Evolutionary conservation across 2,329 filamentous ascomycete species (phyloP), one percentile per base, ranked within the genome.

Genomic region (Aspergillus flavus): DNA sequence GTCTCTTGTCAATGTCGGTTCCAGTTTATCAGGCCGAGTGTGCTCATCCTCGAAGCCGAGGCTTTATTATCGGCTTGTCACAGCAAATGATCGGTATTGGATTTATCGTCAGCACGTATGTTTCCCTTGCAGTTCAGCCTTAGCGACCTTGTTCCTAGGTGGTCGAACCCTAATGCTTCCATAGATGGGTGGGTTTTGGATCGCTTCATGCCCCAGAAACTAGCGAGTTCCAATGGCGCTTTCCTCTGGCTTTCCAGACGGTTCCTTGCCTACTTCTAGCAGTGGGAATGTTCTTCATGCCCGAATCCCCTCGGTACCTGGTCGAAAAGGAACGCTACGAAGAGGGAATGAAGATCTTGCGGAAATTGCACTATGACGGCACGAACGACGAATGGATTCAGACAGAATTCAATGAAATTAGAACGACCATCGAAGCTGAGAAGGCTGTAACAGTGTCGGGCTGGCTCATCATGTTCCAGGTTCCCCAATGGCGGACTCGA

Each of bases 11-110:
- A 12, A 80, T 80, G 71, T 78, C 80, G 6, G 85, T 89, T 3
- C 88, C 87, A 3, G 83, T 87, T 39, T 90, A 90, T 71, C 87
- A 89, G 62, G 85, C 87, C 11, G 88, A 90, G 71, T 83, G 86
- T 59, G 86, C 87, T 0, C 81, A 86, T 67, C 82, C 86, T 0
- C 83, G 83, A 2, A 86, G 84, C 59, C 82, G 87, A 68, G 87
- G 87, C 9, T 72, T 78, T 54, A 76, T 82, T 19, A 76, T 79
- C 34, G 79, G 80, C 5, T 63, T 82, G 9, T 68, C 79, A 26
- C 80, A 82, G 63, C 81, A 80, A 71, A 78, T 81, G 73, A 76
- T 82, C 55, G 79, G 79, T 34, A 74, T 80, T 66, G 80, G 80
- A 4, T 81, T 79, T 61, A 72, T 82, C 55, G 75, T 80, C 16